Evolutionary conservation across 257 asterid species (phyloP), one percentile per base, ranked within the genome.

Genomic region (Scutellaria minor): DNA sequence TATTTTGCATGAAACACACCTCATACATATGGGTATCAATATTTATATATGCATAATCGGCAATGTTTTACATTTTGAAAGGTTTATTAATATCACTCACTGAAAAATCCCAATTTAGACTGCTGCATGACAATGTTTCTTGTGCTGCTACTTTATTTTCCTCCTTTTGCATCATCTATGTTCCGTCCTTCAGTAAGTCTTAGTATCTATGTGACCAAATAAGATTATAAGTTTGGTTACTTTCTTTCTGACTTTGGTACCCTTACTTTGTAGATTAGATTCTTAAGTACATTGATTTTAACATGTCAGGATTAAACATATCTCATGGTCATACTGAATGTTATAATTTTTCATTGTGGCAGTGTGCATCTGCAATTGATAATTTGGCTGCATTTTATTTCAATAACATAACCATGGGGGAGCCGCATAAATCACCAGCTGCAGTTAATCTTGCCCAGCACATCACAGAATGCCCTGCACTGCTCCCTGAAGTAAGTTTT

Each of bases 321-420:
- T 73, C 56, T 60, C 78, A 59, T 12, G 27, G 64, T 58, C 55
- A 15, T 39, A 66, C 75, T 64, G 78, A 81, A 47, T 52, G 39
- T 57, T 50, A 52, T 22, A 37, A 11, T 68, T 74, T 78, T 65
- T 27, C 24, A 41, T 9, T 68, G 68, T 62, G 75, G 60, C 90
- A 94, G 99, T 94, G 97, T 77, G 97, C 99, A 70, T 82, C 93
- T 64, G 96, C 99, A 11, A 83, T 94, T 18, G 98, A 94, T 77
- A 85, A 87, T 85, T 76, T 94, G 86, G 99, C 96, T 61, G 83
- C 93, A 57, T 91, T 78, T 83, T 94, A 94, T 85, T 91, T 94
- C 81, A 89, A 85, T 73, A 85, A 88, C 80, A 85, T 94, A 62
- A 90, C 96, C 66, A 81, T 77, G 82, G 98, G 97, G 66, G 97